These are phyloP conservation scores for Boeremia lycopersici DNA, from an alignment of 2,329 filamentous ascomycete species.

Conservation along the genomic window DNA sequence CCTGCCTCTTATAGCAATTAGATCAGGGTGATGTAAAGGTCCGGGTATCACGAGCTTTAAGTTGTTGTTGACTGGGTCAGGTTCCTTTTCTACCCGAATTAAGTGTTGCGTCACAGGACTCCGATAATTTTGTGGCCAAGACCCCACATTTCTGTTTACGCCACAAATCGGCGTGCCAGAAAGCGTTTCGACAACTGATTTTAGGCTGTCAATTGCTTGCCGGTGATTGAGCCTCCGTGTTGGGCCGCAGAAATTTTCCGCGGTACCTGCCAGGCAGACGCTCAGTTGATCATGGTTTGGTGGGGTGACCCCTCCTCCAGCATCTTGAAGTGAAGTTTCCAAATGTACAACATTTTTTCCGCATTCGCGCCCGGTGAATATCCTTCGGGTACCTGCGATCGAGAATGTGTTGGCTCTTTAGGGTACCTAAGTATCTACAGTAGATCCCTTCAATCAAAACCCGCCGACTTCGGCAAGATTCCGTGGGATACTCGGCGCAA, in stretches of 20 bases:
- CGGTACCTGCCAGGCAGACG: constrained; percentile 2
- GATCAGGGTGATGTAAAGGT: constrained; percentile 9
- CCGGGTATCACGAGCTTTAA: constrained; percentile 16
- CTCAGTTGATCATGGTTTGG: not conserved
- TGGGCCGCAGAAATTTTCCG: constrained; percentile 20
- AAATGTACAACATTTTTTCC: not conserved
- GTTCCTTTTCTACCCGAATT: constrained; percentile 27
- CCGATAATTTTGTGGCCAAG: constrained; percentile 34
- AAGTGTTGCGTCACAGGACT: constrained; percentile 30
- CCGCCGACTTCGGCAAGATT: constrained; percentile 14
- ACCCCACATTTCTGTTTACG: constrained; percentile 33
- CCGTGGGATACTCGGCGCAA: constrained; percentile 5
- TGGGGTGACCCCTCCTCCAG: constrained; percentile 12
- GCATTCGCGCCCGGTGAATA: not conserved
- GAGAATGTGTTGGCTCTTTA: not conserved
- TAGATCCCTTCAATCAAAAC: not conserved
- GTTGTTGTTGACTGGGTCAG: constrained; percentile 17
- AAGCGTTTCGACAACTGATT: constrained; percentile 18
- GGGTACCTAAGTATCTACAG: not conserved
- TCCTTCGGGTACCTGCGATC: not conserved
- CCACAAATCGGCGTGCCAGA: constrained; percentile 22
- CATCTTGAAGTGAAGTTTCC: not conserved
- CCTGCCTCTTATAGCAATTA: constrained; percentile 1
- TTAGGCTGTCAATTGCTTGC: constrained; percentile 11
- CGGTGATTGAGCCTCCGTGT: constrained; percentile 16